Percentiles rank a stretch among this genome's conserved stretches.
Evolutionary conservation across 768 basidiomycete species (phyloP).

Genomic region (Kwoniella sp.): DNA sequence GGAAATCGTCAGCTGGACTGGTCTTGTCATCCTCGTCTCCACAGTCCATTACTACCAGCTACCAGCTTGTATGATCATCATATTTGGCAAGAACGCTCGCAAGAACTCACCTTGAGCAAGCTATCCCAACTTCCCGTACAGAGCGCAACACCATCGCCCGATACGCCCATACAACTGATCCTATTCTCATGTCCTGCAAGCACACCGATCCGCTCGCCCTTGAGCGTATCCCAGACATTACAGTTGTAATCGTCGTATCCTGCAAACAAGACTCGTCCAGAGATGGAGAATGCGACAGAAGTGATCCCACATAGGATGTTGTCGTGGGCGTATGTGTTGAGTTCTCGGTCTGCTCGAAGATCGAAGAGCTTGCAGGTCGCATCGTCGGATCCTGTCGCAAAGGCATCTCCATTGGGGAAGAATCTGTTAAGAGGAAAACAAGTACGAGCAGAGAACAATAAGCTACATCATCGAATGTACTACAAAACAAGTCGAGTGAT

Average conservation of each 20-base stretch:
- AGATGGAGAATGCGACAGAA: constrained; percentile 97
- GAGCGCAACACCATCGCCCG: constrained; percentile 94
- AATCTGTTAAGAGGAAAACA: constrained; percentile 74
- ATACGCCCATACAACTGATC: constrained; percentile 94
- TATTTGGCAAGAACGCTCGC: too few relatives aligned
- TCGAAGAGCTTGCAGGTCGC: constrained; percentile 98
- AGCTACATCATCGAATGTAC: too few relatives aligned
- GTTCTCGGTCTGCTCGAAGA: constrained; percentile 93
- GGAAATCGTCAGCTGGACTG: too few relatives aligned
- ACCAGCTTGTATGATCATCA: too few relatives aligned
- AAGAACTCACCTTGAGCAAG: constrained; percentile 82
- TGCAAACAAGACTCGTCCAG: constrained; percentile 94
- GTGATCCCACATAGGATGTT: constrained; percentile 99
- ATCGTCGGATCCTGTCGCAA: constrained; percentile 97
- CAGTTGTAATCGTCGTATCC: constrained; percentile 99
- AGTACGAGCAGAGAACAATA: too few relatives aligned
- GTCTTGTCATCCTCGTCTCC: too few relatives aligned
- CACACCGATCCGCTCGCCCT: constrained; percentile 96
- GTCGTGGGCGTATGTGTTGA: constrained; percentile 96
- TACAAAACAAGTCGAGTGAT: too few relatives aligned
- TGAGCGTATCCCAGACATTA: constrained; percentile 99
- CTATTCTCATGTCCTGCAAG: constrained; percentile 97
- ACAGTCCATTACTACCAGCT: too few relatives aligned
- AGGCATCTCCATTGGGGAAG: constrained; percentile 99
- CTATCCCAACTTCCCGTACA: constrained; percentile 99